phyloP scores from a whole-genome alignment of 2,329 filamentous ascomycete genomes.

The Colletotrichum sp. region DNA sequence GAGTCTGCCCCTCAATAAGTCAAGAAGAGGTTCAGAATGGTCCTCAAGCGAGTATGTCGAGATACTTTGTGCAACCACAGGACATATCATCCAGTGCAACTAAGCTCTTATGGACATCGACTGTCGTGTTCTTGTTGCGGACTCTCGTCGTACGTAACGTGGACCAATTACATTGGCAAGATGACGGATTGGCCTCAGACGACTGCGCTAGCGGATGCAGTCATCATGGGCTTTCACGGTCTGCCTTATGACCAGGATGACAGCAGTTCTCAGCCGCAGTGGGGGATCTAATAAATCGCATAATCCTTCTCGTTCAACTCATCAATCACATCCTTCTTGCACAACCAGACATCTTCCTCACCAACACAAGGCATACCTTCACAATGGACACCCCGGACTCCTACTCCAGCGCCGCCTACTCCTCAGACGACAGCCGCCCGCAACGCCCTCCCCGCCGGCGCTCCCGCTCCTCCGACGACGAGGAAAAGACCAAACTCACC shows the following conservation, averaged over 20 bases:
- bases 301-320: accelerated
- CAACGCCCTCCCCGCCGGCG: not conserved
- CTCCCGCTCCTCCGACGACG: not conserved
- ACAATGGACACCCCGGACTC: not conserved
- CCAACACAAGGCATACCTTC: not conserved
- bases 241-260: not conserved
- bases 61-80: not conserved
- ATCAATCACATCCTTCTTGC: not conserved
- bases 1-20: accelerated
- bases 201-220: not conserved
- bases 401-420: not conserved
- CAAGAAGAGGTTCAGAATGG: not conserved
- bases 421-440: not conserved
- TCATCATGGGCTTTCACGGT: not conserved
- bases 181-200: not conserved
- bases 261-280: not conserved
- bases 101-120: not conserved
- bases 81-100: accelerated
- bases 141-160: not conserved
- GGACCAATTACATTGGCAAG: not conserved
- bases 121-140: not conserved
- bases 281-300: not conserved
- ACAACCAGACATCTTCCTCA: not conserved
- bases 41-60: accelerated
- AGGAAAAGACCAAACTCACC: not conserved